A percentile compares a stretch with the other conserved stretches of the same genome.
Conservation (phyloP, 192 early-diverging fungal genomes). For the Coemansia sp. region DNA sequence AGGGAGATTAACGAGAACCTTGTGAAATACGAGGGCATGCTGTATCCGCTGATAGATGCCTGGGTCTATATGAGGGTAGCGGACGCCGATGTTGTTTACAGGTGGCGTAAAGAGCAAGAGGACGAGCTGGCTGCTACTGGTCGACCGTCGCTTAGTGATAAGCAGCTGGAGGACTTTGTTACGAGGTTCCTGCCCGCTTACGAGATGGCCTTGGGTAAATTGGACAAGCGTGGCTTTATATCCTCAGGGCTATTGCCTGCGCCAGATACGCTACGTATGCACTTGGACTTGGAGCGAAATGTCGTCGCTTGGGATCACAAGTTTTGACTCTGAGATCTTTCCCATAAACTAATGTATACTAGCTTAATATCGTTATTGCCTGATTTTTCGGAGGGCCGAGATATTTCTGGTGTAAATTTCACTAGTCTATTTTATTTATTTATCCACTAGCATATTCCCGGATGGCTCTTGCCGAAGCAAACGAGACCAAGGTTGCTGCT, state of each 20-base stretch:
- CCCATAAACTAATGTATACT: background rate
- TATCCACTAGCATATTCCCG: background rate
- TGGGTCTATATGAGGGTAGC: constrained; percentile 72
- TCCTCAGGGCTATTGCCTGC: constrained; percentile 29
- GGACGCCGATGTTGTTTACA: constrained; percentile 69
- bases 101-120: constrained; percentile 92
- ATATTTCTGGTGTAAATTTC: background rate
- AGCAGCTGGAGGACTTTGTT: constrained; percentile 84
- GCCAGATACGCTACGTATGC: constrained; percentile 39
- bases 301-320: constrained; percentile 44
- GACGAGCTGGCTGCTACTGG: constrained; percentile 51
- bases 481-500: background rate
- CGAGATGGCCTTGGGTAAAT: constrained; percentile 44
- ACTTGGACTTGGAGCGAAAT: constrained; percentile 48
- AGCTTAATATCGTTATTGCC: background rate
- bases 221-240: constrained; percentile 40
- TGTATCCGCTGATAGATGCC: constrained; percentile 73
- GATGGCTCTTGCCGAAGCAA: constrained; percentile 10
- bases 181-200: constrained; percentile 90
- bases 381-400: background rate
- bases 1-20: constrained; percentile 37
- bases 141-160: constrained; percentile 63
- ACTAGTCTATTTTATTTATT: background rate
- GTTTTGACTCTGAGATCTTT: constrained; percentile 1
- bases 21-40: constrained; percentile 57